Evolutionary conservation across 768 basidiomycete genomes (phyloP).

Genomic region (Gloeopeniophorella convolvens): DNA sequence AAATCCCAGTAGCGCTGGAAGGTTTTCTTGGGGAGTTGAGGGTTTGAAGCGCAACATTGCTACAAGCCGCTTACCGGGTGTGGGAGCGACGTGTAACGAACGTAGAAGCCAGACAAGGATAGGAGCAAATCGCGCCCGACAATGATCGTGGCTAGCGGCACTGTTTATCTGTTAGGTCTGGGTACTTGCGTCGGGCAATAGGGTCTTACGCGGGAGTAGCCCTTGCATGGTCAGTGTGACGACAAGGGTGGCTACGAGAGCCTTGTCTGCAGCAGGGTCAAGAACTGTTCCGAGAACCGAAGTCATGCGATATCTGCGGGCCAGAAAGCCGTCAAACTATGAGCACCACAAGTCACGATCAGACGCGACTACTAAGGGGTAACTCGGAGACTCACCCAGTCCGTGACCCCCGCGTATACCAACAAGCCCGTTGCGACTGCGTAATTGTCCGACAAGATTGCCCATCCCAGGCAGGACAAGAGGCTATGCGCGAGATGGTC

Average conservation of each 20-base stretch:
- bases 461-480: constrained; percentile 87
- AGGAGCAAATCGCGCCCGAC: constrained; percentile 84
- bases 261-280: constrained; percentile 95
- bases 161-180: constrained; percentile 32
- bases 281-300: constrained; percentile 90
- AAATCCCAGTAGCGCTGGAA: constrained; percentile 92
- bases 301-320: constrained; percentile 77
- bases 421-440: constrained; percentile 74
- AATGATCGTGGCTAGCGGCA: constrained; percentile 78
- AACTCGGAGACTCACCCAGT: constrained; percentile 46
- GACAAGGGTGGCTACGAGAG: constrained; percentile 88
- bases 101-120: constrained; percentile 84
- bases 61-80: constrained; percentile 54
- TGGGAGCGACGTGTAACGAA: constrained; percentile 84
- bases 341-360: neutral
- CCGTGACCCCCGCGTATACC: constrained; percentile 83
- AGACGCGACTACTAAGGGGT: neutral
- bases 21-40: constrained; percentile 58
- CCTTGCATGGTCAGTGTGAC: constrained; percentile 77
- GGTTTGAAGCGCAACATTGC: neutral
- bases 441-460: constrained; percentile 76
- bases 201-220: constrained; percentile 67
- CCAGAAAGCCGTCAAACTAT: constrained; percentile 86
- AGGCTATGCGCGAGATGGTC: constrained; percentile 77
- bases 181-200: neutral